Evolutionary conservation across 2,329 filamentous ascomycete genomes (phyloP).

Genomic region (Paraconiothyrium sp.): DNA sequence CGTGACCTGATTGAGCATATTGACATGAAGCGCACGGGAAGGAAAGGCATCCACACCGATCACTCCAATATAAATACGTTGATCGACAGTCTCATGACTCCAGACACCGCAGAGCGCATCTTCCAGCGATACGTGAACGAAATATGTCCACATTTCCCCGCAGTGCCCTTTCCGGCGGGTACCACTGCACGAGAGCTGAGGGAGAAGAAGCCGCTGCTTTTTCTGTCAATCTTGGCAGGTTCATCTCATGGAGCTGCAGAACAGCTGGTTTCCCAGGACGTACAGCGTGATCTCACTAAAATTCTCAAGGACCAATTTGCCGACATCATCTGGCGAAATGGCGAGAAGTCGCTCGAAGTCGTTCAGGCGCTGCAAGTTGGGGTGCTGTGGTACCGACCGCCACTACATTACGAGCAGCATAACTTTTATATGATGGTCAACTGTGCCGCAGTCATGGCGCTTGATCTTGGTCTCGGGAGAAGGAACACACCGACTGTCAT

Average conservation of each 20-base stretch:
- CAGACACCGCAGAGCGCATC: slow-evolving; percentile 62
- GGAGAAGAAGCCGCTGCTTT: slow-evolving; percentile 67
- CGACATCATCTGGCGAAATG: slow-evolving; percentile 76
- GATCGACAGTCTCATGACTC: slow-evolving; percentile 60
- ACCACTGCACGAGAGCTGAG: slow-evolving; percentile 65
- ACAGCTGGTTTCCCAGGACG: slow-evolving; percentile 58
- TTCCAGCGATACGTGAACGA: slow-evolving; percentile 66
- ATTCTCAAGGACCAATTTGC: slow-evolving; percentile 78
- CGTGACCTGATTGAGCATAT: slow-evolving; percentile 47
- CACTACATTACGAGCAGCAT: slow-evolving; percentile 83
- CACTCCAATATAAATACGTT: slow-evolving; percentile 49
- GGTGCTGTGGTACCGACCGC: slow-evolving; percentile 86
- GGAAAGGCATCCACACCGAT: slow-evolving; percentile 42
- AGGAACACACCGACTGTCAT: slow-evolving; percentile 56
- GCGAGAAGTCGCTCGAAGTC: slow-evolving; percentile 83
- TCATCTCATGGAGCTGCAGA: slow-evolving; percentile 59
- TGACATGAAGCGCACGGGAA: slow-evolving; percentile 44
- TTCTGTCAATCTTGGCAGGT: slow-evolving; percentile 66
- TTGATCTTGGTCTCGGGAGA: slow-evolving; percentile 81
- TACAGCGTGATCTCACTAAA: slow-evolving; percentile 70
- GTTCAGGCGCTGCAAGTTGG: slow-evolving; percentile 80
- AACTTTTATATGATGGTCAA: slow-evolving; percentile 92
- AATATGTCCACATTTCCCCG: slow-evolving; percentile 65
- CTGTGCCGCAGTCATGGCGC: slow-evolving; percentile 80
- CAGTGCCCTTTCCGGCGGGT: slow-evolving; percentile 65